These are phyloP conservation scores for Xylaria arbuscula DNA, from an alignment of 2,329 filamentous ascomycete species.

Conservation along the genomic window DNA sequence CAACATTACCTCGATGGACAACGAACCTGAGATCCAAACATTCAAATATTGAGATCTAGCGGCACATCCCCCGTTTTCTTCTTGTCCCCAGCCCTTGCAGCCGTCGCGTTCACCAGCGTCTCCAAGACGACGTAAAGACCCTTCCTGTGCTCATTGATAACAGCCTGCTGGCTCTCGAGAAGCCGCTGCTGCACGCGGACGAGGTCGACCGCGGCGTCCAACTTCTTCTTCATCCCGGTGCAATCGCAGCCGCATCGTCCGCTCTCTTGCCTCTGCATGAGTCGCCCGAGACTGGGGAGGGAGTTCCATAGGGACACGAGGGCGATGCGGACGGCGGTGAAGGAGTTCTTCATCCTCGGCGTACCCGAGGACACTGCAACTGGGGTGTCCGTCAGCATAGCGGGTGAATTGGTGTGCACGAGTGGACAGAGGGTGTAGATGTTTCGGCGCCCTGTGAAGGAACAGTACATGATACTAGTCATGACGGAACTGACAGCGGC, in stretches of 20 bases:
- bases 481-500: conserved; percentile 14
- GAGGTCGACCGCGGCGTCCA: conserved; percentile 22
- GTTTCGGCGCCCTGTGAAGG: conserved; percentile 32
- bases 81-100: not conserved
- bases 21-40: not conserved
- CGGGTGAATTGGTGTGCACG: conserved; percentile 17
- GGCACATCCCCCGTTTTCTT: not conserved
- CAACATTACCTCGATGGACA: not conserved
- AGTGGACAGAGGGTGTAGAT: conserved; percentile 39
- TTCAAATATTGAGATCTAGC: conserved; percentile 26
- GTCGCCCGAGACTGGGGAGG: not conserved
- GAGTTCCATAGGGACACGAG: conserved; percentile 33
- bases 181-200: conserved; percentile 34
- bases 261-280: not conserved
- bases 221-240: conserved; percentile 13
- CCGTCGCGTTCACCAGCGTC: conserved; percentile 20
- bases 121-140: conserved; percentile 21
- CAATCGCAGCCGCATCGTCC: conserved; percentile 20
- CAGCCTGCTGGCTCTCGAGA: conserved; percentile 29
- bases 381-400: conserved; percentile 31
- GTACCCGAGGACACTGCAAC: conserved; percentile 12
- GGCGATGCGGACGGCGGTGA: conserved; percentile 20
- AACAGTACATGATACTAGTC: conserved; percentile 42
- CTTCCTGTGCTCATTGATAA: conserved; percentile 30
- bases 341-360: conserved; percentile 29